Conservation (phyloP, 371 early-diverging fungal genomes). For the Apophysomyces ossiformis region DNA sequence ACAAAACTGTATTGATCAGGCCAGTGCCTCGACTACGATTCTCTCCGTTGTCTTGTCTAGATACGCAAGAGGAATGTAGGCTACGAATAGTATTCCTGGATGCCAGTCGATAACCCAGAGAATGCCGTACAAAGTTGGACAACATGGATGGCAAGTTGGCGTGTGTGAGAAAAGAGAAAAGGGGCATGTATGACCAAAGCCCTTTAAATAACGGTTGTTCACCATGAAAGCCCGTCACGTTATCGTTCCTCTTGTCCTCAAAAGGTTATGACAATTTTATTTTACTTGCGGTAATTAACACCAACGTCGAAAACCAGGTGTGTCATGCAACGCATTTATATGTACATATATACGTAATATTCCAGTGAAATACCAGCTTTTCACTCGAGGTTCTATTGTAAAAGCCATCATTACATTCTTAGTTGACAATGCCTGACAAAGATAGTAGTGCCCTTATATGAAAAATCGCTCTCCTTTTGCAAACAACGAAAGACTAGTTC, state of each 20-base stretch:
- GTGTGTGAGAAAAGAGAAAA: background rate
- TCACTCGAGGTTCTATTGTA: too few species aligned
- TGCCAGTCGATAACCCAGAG: background rate
- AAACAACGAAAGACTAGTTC: too few species aligned
- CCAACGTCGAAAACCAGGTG: too few species aligned
- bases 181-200: background rate
- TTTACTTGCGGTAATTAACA: too few species aligned
- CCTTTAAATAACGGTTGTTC: background rate
- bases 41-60: slow-evolving; percentile 3
- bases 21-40: slow-evolving; percentile 28
- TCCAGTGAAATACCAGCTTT: too few species aligned
- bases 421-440: too few species aligned
- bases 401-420: background rate
- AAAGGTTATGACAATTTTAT: background rate
- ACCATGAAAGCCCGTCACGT: background rate
- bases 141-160: background rate
- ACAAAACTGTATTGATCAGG: slow-evolving; percentile 66
- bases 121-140: background rate
- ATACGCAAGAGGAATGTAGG: background rate
- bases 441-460: too few species aligned
- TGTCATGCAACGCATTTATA: too few species aligned
- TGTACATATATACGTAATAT: too few species aligned
- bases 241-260: background rate
- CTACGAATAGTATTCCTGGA: background rate
- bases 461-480: too few species aligned